Percentiles rank a stretch among this genome's conserved stretches.
Evolutionary conservation across 2,329 filamentous ascomycete species (phyloP).

Genomic region (Fonsecaea pedrosoi): DNA sequence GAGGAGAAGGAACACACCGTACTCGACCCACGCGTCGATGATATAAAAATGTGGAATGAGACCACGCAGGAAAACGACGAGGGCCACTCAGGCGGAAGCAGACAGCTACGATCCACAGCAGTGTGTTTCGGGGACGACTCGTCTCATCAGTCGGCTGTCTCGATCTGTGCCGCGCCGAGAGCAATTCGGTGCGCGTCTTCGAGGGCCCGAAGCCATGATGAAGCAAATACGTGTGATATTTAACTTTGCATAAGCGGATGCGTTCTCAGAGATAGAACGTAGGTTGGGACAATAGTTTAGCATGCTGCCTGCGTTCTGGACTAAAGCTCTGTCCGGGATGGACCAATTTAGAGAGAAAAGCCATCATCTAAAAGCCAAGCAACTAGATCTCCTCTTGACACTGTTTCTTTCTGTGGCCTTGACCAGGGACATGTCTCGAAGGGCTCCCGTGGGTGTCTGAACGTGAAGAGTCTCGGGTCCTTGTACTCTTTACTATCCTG

Average conservation of each 20-base stretch:
- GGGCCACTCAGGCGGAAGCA: neutral
- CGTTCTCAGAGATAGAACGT: conserved; percentile 4
- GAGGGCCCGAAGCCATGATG: neutral
- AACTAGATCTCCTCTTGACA: neutral
- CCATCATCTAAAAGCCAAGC: neutral
- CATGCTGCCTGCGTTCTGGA: neutral
- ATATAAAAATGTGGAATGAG: conserved; percentile 35
- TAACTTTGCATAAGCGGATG: conserved; percentile 2
- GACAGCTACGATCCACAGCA: neutral
- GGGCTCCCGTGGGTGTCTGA: too few species aligned
- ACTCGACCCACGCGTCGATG: neutral
- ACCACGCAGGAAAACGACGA: conserved; percentile 25
- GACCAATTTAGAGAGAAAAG: neutral
- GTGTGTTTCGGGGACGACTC: neutral
- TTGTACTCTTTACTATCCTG: too few species aligned
- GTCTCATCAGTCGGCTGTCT: neutral
- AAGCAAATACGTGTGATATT: neutral
- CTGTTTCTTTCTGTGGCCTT: neutral
- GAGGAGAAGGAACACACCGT: neutral
- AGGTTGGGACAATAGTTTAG: neutral
- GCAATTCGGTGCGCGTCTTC: neutral
- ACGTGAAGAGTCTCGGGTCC: too few species aligned
- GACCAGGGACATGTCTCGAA: neutral
- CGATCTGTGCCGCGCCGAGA: neutral
- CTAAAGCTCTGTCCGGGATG: neutral